These are phyloP conservation scores for Podaxis pistillaris DNA, from an alignment of 768 basidiomycete genomes.

Conservation along the genomic window DNA sequence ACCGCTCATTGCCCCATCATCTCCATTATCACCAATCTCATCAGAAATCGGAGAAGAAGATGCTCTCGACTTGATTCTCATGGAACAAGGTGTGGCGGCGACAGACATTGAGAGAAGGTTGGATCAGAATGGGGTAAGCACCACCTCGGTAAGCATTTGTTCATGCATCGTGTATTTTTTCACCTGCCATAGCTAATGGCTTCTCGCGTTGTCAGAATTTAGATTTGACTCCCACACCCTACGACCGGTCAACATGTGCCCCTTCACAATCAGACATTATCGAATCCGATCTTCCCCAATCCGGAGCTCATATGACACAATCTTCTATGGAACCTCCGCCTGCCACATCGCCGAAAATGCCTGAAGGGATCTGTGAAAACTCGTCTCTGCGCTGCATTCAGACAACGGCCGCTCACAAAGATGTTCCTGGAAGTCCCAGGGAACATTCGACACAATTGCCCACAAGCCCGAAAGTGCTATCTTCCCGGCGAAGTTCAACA, in stretches of 20 bases:
- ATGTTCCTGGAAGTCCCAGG: not conserved
- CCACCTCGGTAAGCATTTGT: slow-evolving; percentile 1
- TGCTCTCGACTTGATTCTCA: not conserved
- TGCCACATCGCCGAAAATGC: not conserved
- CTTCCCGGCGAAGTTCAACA: not conserved
- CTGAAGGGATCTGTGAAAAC: not conserved
- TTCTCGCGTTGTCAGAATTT: slow-evolving; percentile 6
- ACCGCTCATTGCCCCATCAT: slow-evolving; percentile 19
- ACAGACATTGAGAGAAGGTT: not conserved
- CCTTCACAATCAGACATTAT: not conserved
- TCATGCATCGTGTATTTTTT: not conserved
- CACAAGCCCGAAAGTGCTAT: not conserved
- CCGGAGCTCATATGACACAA: not conserved
- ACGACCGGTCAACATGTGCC: not conserved
- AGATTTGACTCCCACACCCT: slow-evolving; percentile 10
- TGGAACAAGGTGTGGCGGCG: not conserved
- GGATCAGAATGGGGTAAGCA: not conserved
- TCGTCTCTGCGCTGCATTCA: not conserved
- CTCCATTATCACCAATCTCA: slow-evolving; percentile 21
- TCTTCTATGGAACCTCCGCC: not conserved
- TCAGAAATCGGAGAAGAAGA: slow-evolving; percentile 18
- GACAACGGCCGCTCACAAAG: not conserved
- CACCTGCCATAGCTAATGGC: not conserved
- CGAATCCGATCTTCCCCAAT: not conserved
- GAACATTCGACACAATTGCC: not conserved